A percentile compares a stretch with the other conserved stretches of the same genome.
Evolutionary conservation across 2,329 filamentous ascomycete species (phyloP).

Genomic region (Calonectria crousiana): DNA sequence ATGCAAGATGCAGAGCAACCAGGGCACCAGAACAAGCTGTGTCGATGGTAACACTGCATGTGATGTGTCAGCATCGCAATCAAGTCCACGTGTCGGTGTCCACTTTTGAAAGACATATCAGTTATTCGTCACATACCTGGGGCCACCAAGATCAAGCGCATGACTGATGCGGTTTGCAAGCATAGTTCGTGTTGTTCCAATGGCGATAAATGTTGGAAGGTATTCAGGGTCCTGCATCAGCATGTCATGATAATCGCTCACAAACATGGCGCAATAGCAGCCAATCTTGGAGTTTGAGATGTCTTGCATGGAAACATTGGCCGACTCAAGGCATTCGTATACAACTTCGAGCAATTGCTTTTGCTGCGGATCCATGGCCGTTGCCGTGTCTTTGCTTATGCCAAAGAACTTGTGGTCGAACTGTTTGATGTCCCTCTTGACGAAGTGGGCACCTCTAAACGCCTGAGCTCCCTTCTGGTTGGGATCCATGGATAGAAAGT

Average conservation of each 20-base stretch:
- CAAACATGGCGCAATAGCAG: conserved; percentile 43
- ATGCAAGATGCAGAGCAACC: conserved; percentile 56
- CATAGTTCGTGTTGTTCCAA: conserved; percentile 43
- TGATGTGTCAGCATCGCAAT: conserved; percentile 18
- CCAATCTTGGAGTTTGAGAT: conserved; percentile 41
- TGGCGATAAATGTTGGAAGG: conserved; percentile 41
- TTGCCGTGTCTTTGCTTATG: conserved; percentile 41
- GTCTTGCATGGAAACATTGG: conserved; percentile 38
- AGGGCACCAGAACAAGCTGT: conserved; percentile 61
- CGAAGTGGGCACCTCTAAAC: conserved; percentile 39
- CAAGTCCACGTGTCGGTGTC: not conserved
- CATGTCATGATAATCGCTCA: conserved; percentile 41
- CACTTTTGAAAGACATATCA: not conserved
- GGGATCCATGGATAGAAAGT: conserved; percentile 40
- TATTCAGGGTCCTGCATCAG: conserved; percentile 42
- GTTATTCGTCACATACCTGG: conserved; percentile 31
- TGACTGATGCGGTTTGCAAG: conserved; percentile 42
- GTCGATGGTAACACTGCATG: conserved; percentile 56
- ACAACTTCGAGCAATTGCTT: conserved; percentile 41
- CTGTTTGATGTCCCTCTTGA: conserved; percentile 40
- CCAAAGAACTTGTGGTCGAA: conserved; percentile 44
- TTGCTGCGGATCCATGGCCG: conserved; percentile 42
- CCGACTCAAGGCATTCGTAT: conserved; percentile 40
- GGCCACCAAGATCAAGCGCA: conserved; percentile 40
- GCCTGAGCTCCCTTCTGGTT: conserved; percentile 39